Base-by-base conservation (phyloP, 2,329 filamentous ascomycete genomes). In the Claviceps maximensis region DNA sequence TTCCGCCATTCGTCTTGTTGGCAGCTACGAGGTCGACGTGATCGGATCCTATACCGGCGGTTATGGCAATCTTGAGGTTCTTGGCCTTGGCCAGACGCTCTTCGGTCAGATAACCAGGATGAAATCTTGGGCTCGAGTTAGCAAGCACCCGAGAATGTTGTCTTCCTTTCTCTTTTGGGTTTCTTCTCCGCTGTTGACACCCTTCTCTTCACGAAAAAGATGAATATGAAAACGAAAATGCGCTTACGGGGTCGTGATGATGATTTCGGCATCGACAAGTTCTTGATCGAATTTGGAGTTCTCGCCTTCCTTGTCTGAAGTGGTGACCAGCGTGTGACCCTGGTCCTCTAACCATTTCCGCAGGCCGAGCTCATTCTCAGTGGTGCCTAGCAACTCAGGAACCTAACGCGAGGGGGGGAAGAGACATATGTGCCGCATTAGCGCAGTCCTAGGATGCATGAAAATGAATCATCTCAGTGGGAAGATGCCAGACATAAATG, bases 41-140 rank as follows among this genome's bases (percentile, higher is more conserved):
- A 76, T 98, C 93, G 51, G 91, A 97, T 61, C 93, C 93, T 67
- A 98, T 95, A 77, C 93, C 93, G 63, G 93, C 93, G 50, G 93
- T 98, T 71, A 98, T 75, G 69, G 91, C 91, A 57, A 98, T 78
- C 83, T 97, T 97, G 66, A 98, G 86, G 55, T 98, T 97, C 86
- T 97, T 97, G 62, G 93, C 93, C 78, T 93, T 95, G 65, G 89
- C 89, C 53, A 98, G 83, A 67, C 93, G 90, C 77, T 97, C 91
- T 52, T 88, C 89, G 49, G 87, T 97, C 55, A 98, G 86, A 79
- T 98, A 98, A 59, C 91, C 93, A 52, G 91, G 91, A 78, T 97
- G 91, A 85, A 97, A 97, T 68, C 88, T 94, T 62, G 13, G 17
- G 4, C 12, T 17, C 3, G 38, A 21, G 27, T 47, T 47, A 50